Evolutionary conservation across 208 protist species (phyloP).

Genomic region (Crithidia mellificae): DNA sequence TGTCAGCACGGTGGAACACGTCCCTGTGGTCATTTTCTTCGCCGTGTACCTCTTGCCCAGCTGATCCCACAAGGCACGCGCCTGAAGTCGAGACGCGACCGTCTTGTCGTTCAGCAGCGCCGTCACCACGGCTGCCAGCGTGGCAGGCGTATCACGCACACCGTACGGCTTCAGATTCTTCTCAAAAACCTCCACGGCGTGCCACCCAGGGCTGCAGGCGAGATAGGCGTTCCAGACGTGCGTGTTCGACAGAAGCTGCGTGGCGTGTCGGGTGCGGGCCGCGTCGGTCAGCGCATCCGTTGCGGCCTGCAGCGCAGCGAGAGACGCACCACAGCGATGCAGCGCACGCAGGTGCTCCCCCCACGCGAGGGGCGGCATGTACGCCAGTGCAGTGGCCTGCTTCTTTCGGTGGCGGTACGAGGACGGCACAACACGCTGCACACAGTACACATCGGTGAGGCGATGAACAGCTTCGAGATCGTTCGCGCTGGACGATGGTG

Average conservation of each 20-base stretch:
- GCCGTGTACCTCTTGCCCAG: constrained; percentile 24
- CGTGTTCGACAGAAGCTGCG: constrained; percentile 43
- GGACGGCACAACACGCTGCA: background rate
- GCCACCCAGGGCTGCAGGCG: constrained; percentile 33
- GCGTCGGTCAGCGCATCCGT: constrained; percentile 66
- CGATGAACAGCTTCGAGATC: background rate
- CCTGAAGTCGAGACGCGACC: constrained; percentile 19
- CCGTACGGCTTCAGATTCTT: constrained; percentile 50
- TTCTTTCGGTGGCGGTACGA: background rate
- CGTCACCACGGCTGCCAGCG: constrained; percentile 63
- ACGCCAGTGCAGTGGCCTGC: constrained; percentile 18
- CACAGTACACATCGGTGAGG: constrained; percentile 8
- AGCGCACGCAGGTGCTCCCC: constrained; percentile 60
- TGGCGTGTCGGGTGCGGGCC: constrained; percentile 40
- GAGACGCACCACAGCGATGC: constrained; percentile 54
- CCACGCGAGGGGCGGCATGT: constrained; percentile 72
- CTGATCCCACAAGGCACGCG: constrained; percentile 35
- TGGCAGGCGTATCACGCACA: constrained; percentile 51
- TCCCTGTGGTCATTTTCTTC: constrained; percentile 27
- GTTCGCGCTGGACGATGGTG: too few species aligned
- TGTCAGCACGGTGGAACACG: constrained; percentile 34
- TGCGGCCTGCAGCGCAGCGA: constrained; percentile 41
- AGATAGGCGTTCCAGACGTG: constrained; percentile 81
- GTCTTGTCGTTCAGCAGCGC: constrained; percentile 35
- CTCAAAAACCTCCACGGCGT: constrained; percentile 64